phyloP scores from a whole-genome alignment of 768 basidiomycete species.

The Suillus decipiens region DNA sequence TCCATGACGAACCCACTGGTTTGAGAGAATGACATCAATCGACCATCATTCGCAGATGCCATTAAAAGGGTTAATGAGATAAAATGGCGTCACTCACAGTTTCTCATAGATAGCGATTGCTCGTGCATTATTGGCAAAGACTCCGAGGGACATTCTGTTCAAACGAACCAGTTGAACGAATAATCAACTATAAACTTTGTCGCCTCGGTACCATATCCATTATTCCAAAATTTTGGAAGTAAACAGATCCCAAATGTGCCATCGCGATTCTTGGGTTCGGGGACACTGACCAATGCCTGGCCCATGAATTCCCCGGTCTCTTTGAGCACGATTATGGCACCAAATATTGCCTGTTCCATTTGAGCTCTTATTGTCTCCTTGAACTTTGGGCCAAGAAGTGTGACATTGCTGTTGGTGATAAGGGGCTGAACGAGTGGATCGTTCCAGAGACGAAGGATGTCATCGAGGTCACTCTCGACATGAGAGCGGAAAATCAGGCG shows the following conservation, averaged over 20 bases:
- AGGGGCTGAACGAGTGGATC: constrained; percentile 30
- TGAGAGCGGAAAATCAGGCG: constrained; percentile 37
- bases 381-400: constrained; percentile 20
- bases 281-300: constrained; percentile 28
- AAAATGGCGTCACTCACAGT: constrained; percentile 34
- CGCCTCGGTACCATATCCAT: constrained; percentile 44
- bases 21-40: constrained; percentile 2
- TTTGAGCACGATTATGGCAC: constrained; percentile 29
- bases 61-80: constrained; percentile 7
- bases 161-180: constrained; percentile 40
- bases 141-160: constrained; percentile 43
- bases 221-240: constrained; percentile 34
- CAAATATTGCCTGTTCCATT: constrained; percentile 30
- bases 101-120: constrained; percentile 44
- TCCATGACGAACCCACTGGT: constrained; percentile 43
- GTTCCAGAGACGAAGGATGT: constrained; percentile 30
- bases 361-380: constrained; percentile 20
- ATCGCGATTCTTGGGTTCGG: constrained; percentile 30
- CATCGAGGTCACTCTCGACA: constrained; percentile 33
- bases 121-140: constrained; percentile 39
- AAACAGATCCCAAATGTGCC: constrained; percentile 36
- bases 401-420: constrained; percentile 17
- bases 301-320: constrained; percentile 36
- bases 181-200: constrained; percentile 43
- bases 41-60: not conserved